A percentile compares a stretch with the other conserved stretches of the same genome.
Evolutionary conservation across 202 grass and related monocot species (phyloP).

Genomic region (Brachypodium distachyon): DNA sequence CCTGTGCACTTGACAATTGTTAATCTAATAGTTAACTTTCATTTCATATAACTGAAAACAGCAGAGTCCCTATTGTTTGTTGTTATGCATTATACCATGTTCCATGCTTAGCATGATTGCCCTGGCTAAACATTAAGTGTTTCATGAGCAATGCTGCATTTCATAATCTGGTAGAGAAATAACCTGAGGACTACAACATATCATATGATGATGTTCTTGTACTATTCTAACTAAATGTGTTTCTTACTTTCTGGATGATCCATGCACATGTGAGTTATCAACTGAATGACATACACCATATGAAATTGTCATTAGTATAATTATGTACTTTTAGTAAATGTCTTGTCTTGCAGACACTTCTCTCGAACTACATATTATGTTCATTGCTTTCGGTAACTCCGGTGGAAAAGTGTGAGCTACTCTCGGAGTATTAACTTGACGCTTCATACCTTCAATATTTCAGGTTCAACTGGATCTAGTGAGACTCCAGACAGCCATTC

Average conservation of each 20-base stretch:
- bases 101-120: background rate
- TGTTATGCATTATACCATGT: background rate
- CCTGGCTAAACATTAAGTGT: background rate
- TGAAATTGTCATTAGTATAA: background rate
- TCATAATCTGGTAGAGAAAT: background rate
- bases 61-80: background rate
- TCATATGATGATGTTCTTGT: background rate
- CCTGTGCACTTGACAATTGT: background rate
- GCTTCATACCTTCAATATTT: background rate
- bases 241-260: background rate
- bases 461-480: slow-evolving; percentile 55
- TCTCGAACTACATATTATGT: background rate
- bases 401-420: background rate
- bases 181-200: background rate
- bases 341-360: background rate
- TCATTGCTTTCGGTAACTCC: background rate
- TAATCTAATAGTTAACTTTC: background rate
- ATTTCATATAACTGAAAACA: background rate
- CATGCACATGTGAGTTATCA: background rate
- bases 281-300: background rate
- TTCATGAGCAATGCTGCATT: background rate
- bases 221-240: background rate
- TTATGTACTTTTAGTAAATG: background rate
- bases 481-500: slow-evolving; percentile 16
- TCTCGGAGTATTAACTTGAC: background rate